Evolutionary conservation across 2,329 filamentous ascomycete genomes (phyloP).

Genomic region (Aspergillus fructus): DNA sequence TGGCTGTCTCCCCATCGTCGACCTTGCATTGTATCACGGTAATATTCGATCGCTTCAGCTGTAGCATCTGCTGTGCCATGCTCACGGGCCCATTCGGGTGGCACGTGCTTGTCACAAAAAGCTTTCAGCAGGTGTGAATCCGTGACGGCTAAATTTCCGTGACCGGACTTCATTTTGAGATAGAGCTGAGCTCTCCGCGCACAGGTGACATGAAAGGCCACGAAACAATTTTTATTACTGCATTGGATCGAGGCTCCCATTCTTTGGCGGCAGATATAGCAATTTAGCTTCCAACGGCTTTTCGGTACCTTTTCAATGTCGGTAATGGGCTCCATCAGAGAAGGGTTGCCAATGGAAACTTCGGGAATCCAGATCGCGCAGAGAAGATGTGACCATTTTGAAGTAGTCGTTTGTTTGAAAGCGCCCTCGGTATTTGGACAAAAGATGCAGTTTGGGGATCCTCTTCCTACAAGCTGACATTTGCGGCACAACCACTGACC

Average conservation of each 20-base stretch:
- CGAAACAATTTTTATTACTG: conserved; percentile 94
- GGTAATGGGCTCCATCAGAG: conserved; percentile 97
- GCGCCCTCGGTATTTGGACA: conserved; percentile 96
- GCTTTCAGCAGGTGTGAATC: conserved; percentile 85
- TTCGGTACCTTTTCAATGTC: conserved; percentile 97
- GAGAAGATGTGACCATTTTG: conserved; percentile 94
- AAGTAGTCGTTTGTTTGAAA: conserved; percentile 96
- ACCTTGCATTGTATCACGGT: conserved; percentile 83
- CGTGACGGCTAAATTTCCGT: conserved; percentile 73
- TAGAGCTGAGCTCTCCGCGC: conserved; percentile 83
- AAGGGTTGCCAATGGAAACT: conserved; percentile 90
- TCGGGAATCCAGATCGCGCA: conserved; percentile 99
- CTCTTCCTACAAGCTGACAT: conserved; percentile 90
- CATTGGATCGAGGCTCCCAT: conserved; percentile 99
- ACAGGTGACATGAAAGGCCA: conserved; percentile 96
- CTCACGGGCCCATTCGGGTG: conserved; percentile 81
- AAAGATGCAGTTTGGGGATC: conserved; percentile 94
- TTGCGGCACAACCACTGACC: conserved; percentile 98
- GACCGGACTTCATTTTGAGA: conserved; percentile 93
- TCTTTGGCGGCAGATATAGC: conserved; percentile 94
- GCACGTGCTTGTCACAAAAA: conserved; percentile 93
- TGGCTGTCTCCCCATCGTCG: conserved; percentile 91
- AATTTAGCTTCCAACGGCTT: conserved; percentile 86
- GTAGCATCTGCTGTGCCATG: conserved; percentile 80
- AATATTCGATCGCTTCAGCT: conserved; percentile 81